Evolutionary conservation across 176 grass and related monocot genomes (phyloP), one percentile per base, ranked within the genome.

Genomic region (Zizania latifolia): DNA sequence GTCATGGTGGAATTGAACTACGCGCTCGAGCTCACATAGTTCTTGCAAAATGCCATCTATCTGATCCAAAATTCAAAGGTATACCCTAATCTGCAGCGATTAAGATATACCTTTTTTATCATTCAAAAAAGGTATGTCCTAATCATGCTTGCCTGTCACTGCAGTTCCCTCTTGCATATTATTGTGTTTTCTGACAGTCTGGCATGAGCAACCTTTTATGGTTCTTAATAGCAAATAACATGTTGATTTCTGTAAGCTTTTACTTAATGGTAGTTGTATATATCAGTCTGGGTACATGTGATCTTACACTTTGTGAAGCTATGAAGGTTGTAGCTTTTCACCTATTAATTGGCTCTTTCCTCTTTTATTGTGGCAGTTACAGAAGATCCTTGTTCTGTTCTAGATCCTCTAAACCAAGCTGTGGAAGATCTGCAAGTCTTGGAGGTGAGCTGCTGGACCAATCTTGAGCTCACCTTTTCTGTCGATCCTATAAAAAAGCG

Each of bases 1-100:
- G 91, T 37, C 86, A 94, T 74, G 95, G 89, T 10, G 95, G 95
- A 32, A 62, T 99, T 45, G 91, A 99, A 84, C 84, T 99, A 69
- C 21, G 91, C 41, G 79, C 89, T 62, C 81, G 87, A 37, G 89
- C 89, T 76, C 90, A 94, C 76, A 70, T 92, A 79, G 64, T 86
- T 74, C 64, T 99, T 65, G 91, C 86, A 3, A 99, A 99, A 82
- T 94, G 95, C 32, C 75, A 92, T 61, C 63, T 99, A 40, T 61
- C 84, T 12, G 82, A 92, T 85, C 84, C 86, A 17, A 68, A 65
- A 35, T 90, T 88, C 62, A 89, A 80, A 81, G 82, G 93, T 94
- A 88, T 55, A 4, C 61, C 19, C 1, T 3, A 35, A 43, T 48
- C 56, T n/a, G n/a, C n/a, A n/a, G n/a, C n/a, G n/a, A n/a, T n/a